These are phyloP conservation scores for Exobasidium cylindrosporum DNA, from an alignment of 1,284 basidiomycete genomes.

Conservation along the genomic window DNA sequence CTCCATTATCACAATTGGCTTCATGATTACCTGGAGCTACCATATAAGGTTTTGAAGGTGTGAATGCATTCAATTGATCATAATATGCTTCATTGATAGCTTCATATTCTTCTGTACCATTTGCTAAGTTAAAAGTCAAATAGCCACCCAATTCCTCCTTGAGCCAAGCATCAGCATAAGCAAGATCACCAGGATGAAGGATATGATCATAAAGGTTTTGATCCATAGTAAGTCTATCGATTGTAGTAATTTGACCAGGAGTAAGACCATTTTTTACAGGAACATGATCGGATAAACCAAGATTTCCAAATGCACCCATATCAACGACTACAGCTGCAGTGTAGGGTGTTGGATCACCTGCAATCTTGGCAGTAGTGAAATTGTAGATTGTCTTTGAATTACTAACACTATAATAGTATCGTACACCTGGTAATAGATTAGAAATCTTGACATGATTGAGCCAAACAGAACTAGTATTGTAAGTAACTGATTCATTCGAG, in stretches of 20 bases:
- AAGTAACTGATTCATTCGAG: background rate
- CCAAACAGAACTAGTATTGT: background rate
- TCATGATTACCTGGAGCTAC: slow-evolving; percentile 40
- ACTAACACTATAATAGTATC: background rate
- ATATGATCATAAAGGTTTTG: slow-evolving; percentile 12
- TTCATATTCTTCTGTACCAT: slow-evolving; percentile 33
- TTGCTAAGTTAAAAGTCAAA: slow-evolving; percentile 1
- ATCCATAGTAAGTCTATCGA: slow-evolving; percentile 11
- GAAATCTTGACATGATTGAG: background rate
- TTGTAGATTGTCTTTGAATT: slow-evolving; percentile 12
- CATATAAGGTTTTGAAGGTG: slow-evolving; percentile 45
- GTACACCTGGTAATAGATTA: background rate
- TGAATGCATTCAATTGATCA: slow-evolving; percentile 50
- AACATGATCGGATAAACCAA: slow-evolving; percentile 45
- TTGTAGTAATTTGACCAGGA: slow-evolving; percentile 31
- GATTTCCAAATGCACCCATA: slow-evolving; percentile 55
- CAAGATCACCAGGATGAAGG: slow-evolving; percentile 41
- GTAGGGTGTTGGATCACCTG: slow-evolving; percentile 32
- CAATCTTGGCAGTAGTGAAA: slow-evolving; percentile 23
- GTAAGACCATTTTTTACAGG: slow-evolving; percentile 33
- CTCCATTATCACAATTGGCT: slow-evolving; percentile 24
- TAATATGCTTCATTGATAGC: slow-evolving; percentile 55
- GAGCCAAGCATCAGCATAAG: slow-evolving; percentile 55
- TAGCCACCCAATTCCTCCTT: slow-evolving; percentile 36
- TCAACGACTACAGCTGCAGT: slow-evolving; percentile 50